Conservation (phyloP, 768 basidiomycete genomes). For the Crassisporium funariophilum region DNA sequence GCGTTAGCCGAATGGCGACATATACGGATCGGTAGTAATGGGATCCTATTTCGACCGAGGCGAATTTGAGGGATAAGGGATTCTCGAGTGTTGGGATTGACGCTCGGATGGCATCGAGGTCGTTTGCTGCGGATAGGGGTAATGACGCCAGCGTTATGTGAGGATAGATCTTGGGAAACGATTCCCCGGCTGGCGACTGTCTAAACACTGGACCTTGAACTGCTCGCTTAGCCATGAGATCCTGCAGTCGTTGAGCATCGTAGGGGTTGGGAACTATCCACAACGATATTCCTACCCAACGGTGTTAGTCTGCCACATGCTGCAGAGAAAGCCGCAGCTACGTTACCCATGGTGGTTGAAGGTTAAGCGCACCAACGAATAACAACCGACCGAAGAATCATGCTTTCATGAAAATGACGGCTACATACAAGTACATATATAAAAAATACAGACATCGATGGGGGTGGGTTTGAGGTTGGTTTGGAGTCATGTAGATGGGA, state of each 20-base stretch:
- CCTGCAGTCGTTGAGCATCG: conserved; percentile 45
- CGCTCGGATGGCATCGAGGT: conserved; percentile 25
- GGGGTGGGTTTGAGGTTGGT: too few species aligned
- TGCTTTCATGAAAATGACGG: too few species aligned
- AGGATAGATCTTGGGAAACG: conserved; percentile 65
- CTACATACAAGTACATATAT: too few species aligned
- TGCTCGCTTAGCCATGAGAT: conserved; percentile 46
- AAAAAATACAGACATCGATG: too few species aligned
- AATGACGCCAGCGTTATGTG: conserved; percentile 69
- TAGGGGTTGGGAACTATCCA: conserved; percentile 68
- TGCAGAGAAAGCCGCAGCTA: background rate
- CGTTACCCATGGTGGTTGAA: conserved; percentile 14
- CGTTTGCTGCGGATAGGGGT: conserved; percentile 28
- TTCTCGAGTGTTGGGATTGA: conserved; percentile 22
- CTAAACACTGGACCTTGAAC: conserved; percentile 12
- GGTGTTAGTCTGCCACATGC: background rate
- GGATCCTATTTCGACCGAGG: conserved; percentile 54
- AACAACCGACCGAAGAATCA: too few species aligned
- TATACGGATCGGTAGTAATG: conserved; percentile 77
- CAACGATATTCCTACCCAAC: conserved; percentile 52
- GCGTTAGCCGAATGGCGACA: conserved; percentile 48
- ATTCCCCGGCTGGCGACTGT: conserved; percentile 28
- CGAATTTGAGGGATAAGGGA: conserved; percentile 48
- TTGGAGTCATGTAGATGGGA: too few species aligned
- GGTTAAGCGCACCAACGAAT: too few species aligned